Percentiles rank a stretch among this genome's conserved stretches.
Evolutionary conservation across 768 basidiomycete genomes (phyloP).

Genomic region (Tulasnella sp.): DNA sequence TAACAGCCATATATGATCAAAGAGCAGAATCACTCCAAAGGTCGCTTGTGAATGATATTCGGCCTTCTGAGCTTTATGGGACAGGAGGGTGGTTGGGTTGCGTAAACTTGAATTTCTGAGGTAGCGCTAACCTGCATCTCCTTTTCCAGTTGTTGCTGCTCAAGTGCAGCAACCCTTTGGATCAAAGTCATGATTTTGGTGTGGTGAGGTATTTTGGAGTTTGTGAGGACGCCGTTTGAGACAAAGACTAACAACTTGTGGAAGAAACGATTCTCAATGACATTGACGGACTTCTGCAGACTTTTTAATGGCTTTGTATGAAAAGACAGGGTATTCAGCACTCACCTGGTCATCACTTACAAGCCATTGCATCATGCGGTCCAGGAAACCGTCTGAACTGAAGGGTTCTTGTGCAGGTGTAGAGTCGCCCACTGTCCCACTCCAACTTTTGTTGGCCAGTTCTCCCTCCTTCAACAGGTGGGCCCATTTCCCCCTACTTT

Average conservation of each 20-base stretch:
- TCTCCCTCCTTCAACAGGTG: background rate
- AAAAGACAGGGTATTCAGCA: background rate
- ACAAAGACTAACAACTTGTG: background rate
- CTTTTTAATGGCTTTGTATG: background rate
- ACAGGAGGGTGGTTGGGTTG: background rate
- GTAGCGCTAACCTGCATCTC: background rate
- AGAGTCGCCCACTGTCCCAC: background rate
- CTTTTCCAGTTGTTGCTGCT: background rate
- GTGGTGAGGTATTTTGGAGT: background rate
- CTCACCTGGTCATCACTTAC: background rate
- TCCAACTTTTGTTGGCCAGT: background rate
- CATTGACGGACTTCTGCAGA: background rate
- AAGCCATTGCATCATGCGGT: background rate
- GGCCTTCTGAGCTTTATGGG: background rate
- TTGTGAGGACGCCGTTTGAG: background rate
- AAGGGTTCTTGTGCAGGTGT: background rate
- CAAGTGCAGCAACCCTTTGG: background rate
- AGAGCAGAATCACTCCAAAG: slow-evolving; percentile 1
- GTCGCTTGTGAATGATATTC: background rate
- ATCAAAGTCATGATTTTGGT: background rate
- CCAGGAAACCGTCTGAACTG: background rate
- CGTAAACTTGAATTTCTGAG: background rate
- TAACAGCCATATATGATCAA: background rate
- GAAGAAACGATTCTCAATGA: background rate
- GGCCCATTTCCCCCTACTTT: background rate